Evolutionary conservation across 2,329 filamentous ascomycete genomes (phyloP).

Genomic region (Talaromyces islandicus): DNA sequence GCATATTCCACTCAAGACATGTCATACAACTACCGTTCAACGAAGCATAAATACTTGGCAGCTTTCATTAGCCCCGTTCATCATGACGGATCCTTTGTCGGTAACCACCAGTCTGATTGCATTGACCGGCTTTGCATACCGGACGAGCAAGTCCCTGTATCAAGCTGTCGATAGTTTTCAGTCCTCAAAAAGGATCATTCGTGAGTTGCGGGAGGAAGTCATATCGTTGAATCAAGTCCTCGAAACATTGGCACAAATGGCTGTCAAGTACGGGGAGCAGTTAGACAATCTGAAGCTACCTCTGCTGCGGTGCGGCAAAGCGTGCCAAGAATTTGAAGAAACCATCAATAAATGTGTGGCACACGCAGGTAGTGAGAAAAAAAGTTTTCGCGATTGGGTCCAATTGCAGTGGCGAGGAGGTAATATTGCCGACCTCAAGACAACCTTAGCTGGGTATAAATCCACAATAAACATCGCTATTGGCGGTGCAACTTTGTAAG

Average conservation of each 20-base stretch:
- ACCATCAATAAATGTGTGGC: slow-evolving; percentile 21
- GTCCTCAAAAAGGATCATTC: not conserved
- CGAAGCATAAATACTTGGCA: too few species aligned
- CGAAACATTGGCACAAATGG: not conserved
- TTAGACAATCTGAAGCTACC: slow-evolving; percentile 23
- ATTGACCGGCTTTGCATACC: not conserved
- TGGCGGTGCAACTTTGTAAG: slow-evolving; percentile 33
- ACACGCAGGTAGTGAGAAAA: slow-evolving; percentile 27
- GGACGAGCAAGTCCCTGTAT: not conserved
- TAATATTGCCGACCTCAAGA: slow-evolving; percentile 36
- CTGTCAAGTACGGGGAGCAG: not conserved
- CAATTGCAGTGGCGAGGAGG: slow-evolving; percentile 39
- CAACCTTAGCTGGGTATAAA: slow-evolving; percentile 34
- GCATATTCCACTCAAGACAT: too few species aligned
- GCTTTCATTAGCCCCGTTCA: too few species aligned
- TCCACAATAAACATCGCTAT: slow-evolving; percentile 33
- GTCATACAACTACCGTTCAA: too few species aligned
- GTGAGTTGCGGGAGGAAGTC: not conserved
- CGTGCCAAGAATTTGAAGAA: slow-evolving; percentile 33
- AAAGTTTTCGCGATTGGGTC: slow-evolving; percentile 33
- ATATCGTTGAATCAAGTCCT: not conserved
- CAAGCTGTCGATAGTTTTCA: not conserved
- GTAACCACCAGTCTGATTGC: slow-evolving; percentile 11
- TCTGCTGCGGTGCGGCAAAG: slow-evolving; percentile 32
- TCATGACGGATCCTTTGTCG: slow-evolving; percentile 29